Evolutionary conservation across 1,284 basidiomycete genomes (phyloP).

Genomic region (Pseudozyma sp.): DNA sequence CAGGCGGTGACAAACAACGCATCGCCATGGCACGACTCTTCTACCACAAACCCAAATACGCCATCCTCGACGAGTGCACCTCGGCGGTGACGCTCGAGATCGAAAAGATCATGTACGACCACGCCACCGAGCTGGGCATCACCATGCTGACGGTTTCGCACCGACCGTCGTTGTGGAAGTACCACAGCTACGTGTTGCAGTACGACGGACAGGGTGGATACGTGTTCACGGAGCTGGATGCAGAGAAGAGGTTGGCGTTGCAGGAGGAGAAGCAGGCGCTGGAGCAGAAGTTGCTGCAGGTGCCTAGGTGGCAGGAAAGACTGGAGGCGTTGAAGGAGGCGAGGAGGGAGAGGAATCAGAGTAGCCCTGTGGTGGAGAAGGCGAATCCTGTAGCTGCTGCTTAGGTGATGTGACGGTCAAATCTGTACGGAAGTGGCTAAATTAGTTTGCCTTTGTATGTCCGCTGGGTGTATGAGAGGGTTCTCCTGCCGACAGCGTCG

Average conservation of each 20-base stretch:
- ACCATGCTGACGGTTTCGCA: constrained; percentile 69
- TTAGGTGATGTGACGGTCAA: background rate
- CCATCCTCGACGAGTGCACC: constrained; percentile 95
- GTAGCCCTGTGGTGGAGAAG: constrained; percentile 1
- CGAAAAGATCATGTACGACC: constrained; percentile 94
- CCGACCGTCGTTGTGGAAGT: constrained; percentile 86
- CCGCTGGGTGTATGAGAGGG: no score
- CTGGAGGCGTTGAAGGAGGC: constrained; percentile 77
- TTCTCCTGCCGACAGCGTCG: no score
- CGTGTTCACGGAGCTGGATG: constrained; percentile 86
- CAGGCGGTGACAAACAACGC: constrained; percentile 79
- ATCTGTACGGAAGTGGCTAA: no score
- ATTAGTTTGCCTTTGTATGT: no score
- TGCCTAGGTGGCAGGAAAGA: constrained; percentile 83
- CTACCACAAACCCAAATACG: constrained; percentile 96
- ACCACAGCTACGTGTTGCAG: constrained; percentile 88
- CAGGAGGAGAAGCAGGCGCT: constrained; percentile 84
- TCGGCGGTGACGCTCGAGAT: constrained; percentile 91
- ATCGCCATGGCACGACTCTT: constrained; percentile 97
- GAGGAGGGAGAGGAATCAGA: constrained; percentile 27
- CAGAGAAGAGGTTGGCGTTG: constrained; percentile 87
- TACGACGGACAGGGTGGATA: constrained; percentile 73
- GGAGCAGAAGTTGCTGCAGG: constrained; percentile 70
- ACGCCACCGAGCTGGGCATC: constrained; percentile 76
- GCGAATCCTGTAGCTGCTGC: constrained; percentile 9